Percentiles rank a stretch among this genome's conserved stretches.
Evolutionary conservation across 2,329 filamentous ascomycete genomes (phyloP).

Genomic region (Sordariomycetes sp.): DNA sequence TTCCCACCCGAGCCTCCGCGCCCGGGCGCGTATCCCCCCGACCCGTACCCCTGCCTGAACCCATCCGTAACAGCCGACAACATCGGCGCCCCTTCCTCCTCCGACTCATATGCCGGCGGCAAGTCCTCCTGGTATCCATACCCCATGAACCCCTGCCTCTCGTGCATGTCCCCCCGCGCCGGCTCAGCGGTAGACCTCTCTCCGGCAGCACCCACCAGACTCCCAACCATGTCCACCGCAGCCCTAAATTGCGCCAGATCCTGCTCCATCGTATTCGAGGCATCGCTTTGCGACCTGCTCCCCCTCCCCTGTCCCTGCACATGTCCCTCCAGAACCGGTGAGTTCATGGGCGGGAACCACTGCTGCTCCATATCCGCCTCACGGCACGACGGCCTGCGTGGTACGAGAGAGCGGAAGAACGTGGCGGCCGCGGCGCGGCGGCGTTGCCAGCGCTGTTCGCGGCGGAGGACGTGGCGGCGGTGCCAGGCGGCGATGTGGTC

Average conservation of each 20-base stretch:
- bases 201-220: conserved; percentile 27
- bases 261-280: conserved; percentile 27
- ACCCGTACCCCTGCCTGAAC: conserved; percentile 23
- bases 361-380: conserved; percentile 22
- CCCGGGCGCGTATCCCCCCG: conserved; percentile 12
- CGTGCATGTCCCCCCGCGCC: not conserved
- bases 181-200: conserved; percentile 14
- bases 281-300: conserved; percentile 4
- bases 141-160: not conserved
- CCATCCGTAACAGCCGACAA: conserved; percentile 27
- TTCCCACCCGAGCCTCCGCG: conserved; percentile 3
- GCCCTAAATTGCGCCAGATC: conserved; percentile 33
- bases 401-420: conserved; percentile 17
- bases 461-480: conserved; percentile 6
- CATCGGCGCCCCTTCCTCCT: conserved; percentile 1
- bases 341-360: not conserved
- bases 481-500: conserved; percentile 12
- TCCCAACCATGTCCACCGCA: conserved; percentile 29
- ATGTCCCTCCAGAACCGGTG: not conserved
- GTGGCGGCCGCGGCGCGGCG: conserved; percentile 11
- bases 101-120: conserved; percentile 7
- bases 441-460: conserved; percentile 11
- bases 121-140: conserved; percentile 7
- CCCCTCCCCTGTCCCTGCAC: not conserved
- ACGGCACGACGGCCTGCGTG: conserved; percentile 15